Conservation (phyloP, 192 early-diverging fungal genomes). For the Coemansia sp. region DNA sequence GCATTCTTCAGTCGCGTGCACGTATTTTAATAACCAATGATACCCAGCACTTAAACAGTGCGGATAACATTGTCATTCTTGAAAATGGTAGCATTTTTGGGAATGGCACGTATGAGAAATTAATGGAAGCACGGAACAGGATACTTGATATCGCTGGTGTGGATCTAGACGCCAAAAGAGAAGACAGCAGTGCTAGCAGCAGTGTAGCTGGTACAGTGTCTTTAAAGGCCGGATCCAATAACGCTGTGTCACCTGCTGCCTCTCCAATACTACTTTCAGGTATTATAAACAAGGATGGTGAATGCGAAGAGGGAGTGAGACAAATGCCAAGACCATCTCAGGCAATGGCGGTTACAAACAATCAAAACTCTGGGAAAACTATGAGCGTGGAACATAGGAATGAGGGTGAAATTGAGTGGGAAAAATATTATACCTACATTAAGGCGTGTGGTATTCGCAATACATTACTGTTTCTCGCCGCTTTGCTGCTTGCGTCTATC, state of each 20-base stretch:
- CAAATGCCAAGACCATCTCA: not conserved
- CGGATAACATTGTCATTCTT: constrained; percentile 54
- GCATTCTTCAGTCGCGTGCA: constrained; percentile 52
- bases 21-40: constrained; percentile 63
- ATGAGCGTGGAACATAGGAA: no score
- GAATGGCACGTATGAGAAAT: constrained; percentile 49
- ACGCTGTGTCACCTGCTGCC: no score
- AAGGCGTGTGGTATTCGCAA: no score
- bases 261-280: no score
- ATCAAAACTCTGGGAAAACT: no score
- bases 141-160: constrained; percentile 50
- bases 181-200: constrained; percentile 10
- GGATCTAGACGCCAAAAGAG: constrained; percentile 12
- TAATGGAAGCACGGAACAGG: constrained; percentile 43
- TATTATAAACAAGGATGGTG: constrained; percentile 42
- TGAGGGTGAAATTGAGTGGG: no score
- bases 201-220: no score
- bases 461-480: no score
- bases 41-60: constrained; percentile 54
- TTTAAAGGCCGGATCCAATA: no score
- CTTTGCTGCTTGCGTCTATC: no score
- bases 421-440: no score
- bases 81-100: constrained; percentile 52
- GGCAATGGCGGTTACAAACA: no score
- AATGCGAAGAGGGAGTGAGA: constrained; percentile 55